Percentiles rank a stretch among this genome's conserved stretches.
phyloP scores from a whole-genome alignment of 1,284 basidiomycete species.

The Psilocybe mexicana region DNA sequence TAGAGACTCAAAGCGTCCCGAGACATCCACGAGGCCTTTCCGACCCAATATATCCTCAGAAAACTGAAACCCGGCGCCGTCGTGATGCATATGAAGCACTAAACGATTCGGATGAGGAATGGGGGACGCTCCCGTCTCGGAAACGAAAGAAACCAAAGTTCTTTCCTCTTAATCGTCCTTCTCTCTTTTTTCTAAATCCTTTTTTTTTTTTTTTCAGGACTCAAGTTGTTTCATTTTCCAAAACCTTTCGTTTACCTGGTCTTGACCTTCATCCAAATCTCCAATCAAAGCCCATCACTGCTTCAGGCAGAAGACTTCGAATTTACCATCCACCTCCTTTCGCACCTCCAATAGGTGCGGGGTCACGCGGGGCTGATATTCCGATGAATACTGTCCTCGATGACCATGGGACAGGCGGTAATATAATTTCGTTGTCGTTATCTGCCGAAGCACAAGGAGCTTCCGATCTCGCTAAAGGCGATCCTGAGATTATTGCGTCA shows the following conservation, averaged over 20 bases:
- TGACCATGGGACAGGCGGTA: background rate
- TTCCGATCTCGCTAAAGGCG: background rate
- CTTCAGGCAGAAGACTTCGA: conserved; percentile 36
- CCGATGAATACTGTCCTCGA: background rate
- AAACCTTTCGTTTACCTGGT: conserved; percentile 37
- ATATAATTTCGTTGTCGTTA: background rate
- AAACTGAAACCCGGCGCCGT: background rate
- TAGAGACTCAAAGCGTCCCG: too few species aligned
- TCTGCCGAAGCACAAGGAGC: background rate
- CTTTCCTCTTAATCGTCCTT: conserved; percentile 1
- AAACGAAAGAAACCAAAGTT: conserved; percentile 34
- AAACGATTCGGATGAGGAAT: conserved; percentile 45
- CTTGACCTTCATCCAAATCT: conserved; percentile 9
- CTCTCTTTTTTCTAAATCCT: background rate
- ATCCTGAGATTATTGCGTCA: background rate
- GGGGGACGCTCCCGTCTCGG: conserved; percentile 44
- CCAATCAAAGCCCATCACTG: conserved; percentile 20
- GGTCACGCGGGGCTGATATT: background rate
- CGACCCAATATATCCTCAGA: background rate
- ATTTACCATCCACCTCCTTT: conserved; percentile 49
- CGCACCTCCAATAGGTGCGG: background rate
- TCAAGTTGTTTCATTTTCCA: conserved; percentile 15
- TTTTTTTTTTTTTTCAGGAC: conserved; percentile 1
- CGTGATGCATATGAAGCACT: conserved; percentile 37
- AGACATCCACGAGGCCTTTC: background rate